Conservation (phyloP, 2,329 filamentous ascomycete genomes). For the Trichophyton rubrum region DNA sequence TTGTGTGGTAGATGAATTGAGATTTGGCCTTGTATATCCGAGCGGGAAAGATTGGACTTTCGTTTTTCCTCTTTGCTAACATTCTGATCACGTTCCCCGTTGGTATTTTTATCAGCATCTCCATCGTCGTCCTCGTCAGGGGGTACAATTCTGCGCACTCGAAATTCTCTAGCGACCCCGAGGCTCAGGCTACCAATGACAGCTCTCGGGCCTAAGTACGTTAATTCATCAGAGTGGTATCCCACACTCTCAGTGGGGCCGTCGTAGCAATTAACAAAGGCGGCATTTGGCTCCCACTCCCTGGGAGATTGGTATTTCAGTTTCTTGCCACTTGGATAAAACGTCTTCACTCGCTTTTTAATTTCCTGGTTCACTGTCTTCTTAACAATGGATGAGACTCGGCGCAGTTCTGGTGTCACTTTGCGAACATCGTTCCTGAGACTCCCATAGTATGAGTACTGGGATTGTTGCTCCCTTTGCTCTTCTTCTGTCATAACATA, state of each 20-base stretch:
- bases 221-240: slow-evolving; percentile 85
- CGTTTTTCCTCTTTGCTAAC: slow-evolving; percentile 7
- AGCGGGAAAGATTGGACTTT: slow-evolving; percentile 16
- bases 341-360: slow-evolving; percentile 52
- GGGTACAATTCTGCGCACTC: slow-evolving; percentile 64
- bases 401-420: slow-evolving; percentile 60
- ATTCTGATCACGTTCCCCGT: slow-evolving; percentile 25
- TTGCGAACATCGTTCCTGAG: slow-evolving; percentile 62
- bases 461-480: slow-evolving; percentile 54
- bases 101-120: slow-evolving; percentile 27
- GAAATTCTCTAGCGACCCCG: slow-evolving; percentile 86
- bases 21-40: slow-evolving; percentile 69
- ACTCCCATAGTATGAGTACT: slow-evolving; percentile 78
- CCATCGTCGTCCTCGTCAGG: slow-evolving; percentile 34
- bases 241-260: slow-evolving; percentile 73
- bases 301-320: slow-evolving; percentile 62
- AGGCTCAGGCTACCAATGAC: slow-evolving; percentile 84
- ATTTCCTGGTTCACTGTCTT: slow-evolving; percentile 67
- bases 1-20: slow-evolving; percentile 91
- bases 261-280: slow-evolving; percentile 89
- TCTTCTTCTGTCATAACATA: slow-evolving; percentile 68
- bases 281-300: slow-evolving; percentile 72
- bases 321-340: slow-evolving; percentile 58
- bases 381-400: slow-evolving; percentile 58
- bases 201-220: slow-evolving; percentile 78